Conservation (phyloP, 768 basidiomycete genomes). For the Hortiboletus flavorubellus region DNA sequence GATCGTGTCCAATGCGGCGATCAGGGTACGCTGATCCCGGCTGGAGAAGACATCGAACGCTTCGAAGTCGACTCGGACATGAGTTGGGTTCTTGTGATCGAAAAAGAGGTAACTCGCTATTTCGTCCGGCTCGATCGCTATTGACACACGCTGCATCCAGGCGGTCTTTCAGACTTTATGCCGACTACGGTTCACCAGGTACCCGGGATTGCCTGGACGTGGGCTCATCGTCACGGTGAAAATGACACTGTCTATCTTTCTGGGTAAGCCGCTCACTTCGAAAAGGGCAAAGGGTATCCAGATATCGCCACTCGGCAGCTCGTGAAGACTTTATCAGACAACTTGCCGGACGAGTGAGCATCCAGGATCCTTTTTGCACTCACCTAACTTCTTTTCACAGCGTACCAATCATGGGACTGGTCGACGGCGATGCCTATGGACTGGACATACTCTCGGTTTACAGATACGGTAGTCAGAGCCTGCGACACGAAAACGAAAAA, state of each 20-base stretch:
- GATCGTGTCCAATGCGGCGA: background rate
- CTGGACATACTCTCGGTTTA: conserved; percentile 90
- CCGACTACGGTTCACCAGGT: conserved; percentile 47
- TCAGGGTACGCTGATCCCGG: conserved; percentile 76
- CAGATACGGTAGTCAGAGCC: conserved; percentile 68
- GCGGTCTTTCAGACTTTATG: conserved; percentile 93
- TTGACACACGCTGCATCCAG: conserved; percentile 39
- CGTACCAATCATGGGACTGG: conserved; percentile 71
- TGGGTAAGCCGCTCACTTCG: conserved; percentile 3
- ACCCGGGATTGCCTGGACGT: conserved; percentile 49
- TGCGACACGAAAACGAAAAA: conserved; percentile 67
- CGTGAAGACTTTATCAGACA: conserved; percentile 65
- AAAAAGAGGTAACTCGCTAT: conserved; percentile 74
- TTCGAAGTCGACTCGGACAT: conserved; percentile 56
- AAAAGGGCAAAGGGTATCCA: conserved; percentile 94
- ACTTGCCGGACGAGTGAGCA: conserved; percentile 56
- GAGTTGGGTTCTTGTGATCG: conserved; percentile 81
- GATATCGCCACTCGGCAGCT: conserved; percentile 89
- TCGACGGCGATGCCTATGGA: conserved; percentile 92
- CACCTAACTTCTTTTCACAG: conserved; percentile 37
- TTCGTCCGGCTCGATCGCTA: background rate
- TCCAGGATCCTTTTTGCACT: background rate
- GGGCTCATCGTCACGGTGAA: conserved; percentile 78
- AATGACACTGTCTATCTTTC: background rate
- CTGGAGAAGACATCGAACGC: conserved; percentile 63